Conservation (phyloP, 2,329 filamentous ascomycete species). For the Pezicula radicicola region DNA sequence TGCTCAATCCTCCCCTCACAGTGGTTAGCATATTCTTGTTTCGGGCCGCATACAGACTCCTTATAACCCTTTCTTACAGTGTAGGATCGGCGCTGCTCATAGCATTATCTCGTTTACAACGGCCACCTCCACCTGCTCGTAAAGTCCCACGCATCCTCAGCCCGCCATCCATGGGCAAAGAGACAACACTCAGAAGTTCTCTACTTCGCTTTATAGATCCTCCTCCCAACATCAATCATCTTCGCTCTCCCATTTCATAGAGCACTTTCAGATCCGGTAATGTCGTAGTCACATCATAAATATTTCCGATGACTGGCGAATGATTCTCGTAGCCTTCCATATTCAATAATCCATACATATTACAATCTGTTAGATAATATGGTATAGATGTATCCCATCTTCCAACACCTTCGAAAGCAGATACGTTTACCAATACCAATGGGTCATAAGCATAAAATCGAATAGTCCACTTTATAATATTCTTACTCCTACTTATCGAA, state of each 20-base stretch:
- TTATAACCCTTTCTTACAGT: no score
- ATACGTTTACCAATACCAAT: neutral
- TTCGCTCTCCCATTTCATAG: neutral
- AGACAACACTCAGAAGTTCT: neutral
- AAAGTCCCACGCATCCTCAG: no score
- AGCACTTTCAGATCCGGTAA: neutral
- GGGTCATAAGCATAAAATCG: neutral
- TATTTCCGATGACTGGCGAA: neutral
- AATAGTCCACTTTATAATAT: neutral
- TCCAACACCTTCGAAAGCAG: neutral
- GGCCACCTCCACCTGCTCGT: no score
- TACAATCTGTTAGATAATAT: neutral
- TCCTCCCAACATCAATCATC: neutral
- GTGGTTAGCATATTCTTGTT: no score
- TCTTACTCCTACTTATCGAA: neutral
- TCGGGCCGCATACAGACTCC: no score
- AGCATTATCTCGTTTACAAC: no score
- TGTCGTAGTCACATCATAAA: constrained; percentile 15
- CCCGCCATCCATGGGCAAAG: neutral
- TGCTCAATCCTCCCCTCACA: no score
- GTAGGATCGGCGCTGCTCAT: no score
- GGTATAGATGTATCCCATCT: neutral
- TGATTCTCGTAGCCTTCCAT: neutral
- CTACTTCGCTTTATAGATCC: neutral
- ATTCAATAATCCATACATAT: neutral